Conservation (phyloP, 139 green algal species). For the Chlorella sp. region DNA sequence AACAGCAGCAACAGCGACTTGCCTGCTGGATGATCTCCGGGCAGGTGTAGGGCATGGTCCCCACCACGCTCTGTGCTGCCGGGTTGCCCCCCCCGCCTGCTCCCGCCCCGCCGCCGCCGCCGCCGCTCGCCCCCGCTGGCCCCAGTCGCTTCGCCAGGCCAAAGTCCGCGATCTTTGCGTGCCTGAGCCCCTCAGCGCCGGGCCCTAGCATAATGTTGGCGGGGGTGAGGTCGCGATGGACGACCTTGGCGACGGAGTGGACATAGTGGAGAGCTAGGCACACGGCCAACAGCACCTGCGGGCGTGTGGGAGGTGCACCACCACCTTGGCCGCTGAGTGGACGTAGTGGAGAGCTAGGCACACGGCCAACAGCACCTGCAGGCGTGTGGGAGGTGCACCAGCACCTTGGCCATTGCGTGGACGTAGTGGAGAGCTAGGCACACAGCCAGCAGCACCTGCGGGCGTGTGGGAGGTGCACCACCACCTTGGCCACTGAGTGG, state of each 20-base stretch:
- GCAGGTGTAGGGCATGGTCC: slow-evolving; percentile 54
- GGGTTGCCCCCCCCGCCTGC: too few relatives aligned
- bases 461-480: too few relatives aligned
- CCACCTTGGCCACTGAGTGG: slow-evolving; percentile 14
- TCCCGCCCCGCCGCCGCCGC: too few relatives aligned
- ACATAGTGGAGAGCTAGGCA: slow-evolving; percentile 45
- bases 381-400: too few relatives aligned
- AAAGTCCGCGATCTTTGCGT: slow-evolving; percentile 44
- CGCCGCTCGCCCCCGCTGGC: slow-evolving; percentile 14
- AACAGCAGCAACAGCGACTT: too few relatives aligned
- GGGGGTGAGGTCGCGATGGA: slow-evolving; percentile 46
- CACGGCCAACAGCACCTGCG: slow-evolving; percentile 38
- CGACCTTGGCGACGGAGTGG: slow-evolving; percentile 12
- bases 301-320: too few relatives aligned
- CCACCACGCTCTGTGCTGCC: slow-evolving; percentile 40
- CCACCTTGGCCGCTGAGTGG: slow-evolving; percentile 13
- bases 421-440: slow-evolving; percentile 45
- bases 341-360: slow-evolving; percentile 45
- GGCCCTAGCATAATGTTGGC: slow-evolving; percentile 49
- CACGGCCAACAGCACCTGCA: slow-evolving; percentile 39
- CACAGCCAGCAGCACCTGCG: slow-evolving; percentile 38
- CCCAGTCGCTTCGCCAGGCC: slow-evolving; percentile 37
- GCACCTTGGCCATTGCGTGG: slow-evolving; percentile 11
- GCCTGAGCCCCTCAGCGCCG: slow-evolving; percentile 12
- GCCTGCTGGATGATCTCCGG: slow-evolving; percentile 55